Percentiles rank a stretch among this genome's conserved stretches.
These are phyloP conservation scores for Globisporangium sylvaticum DNA, from an alignment of 352 stramenopile species.

Conservation along the genomic window DNA sequence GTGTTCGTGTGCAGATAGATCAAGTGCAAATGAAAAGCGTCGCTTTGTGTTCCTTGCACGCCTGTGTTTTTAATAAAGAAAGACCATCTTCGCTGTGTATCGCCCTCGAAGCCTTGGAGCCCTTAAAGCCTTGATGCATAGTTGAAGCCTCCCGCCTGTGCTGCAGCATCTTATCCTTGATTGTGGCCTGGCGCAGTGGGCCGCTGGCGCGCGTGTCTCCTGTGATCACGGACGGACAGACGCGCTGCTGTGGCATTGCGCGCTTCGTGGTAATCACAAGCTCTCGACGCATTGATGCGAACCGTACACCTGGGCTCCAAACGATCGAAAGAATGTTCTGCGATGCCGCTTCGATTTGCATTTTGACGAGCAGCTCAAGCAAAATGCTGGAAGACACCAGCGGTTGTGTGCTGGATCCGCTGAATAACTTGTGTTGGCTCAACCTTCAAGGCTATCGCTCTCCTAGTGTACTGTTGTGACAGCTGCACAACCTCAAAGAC, in stretches of 20 bases:
- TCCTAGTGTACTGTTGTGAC: not conserved
- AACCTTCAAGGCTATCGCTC: not conserved
- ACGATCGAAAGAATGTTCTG: not conserved
- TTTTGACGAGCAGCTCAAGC: not conserved
- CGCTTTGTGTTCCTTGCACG: not conserved
- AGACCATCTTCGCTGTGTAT: not conserved
- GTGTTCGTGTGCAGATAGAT: not conserved
- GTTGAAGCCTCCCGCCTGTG: too few species aligned
- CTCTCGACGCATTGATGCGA: not conserved
- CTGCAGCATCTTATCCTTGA: not conserved
- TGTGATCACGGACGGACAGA: not conserved
- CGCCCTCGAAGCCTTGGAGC: not conserved
- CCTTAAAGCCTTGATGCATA: too few species aligned
- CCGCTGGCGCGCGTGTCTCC: not conserved
- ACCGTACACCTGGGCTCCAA: not conserved
- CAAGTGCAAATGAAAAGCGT: not conserved
- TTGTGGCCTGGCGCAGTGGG: not conserved
- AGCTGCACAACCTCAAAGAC: not conserved
- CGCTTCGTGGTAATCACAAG: not conserved
- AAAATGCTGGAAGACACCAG: not conserved
- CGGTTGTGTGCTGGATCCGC: not conserved
- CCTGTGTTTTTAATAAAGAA: not conserved
- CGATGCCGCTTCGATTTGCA: not conserved
- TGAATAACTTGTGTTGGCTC: not conserved
- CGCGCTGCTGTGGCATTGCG: not conserved